phyloP scores from a whole-genome alignment of 108 stramenopile species.

The Schizochytrium sp. region DNA sequence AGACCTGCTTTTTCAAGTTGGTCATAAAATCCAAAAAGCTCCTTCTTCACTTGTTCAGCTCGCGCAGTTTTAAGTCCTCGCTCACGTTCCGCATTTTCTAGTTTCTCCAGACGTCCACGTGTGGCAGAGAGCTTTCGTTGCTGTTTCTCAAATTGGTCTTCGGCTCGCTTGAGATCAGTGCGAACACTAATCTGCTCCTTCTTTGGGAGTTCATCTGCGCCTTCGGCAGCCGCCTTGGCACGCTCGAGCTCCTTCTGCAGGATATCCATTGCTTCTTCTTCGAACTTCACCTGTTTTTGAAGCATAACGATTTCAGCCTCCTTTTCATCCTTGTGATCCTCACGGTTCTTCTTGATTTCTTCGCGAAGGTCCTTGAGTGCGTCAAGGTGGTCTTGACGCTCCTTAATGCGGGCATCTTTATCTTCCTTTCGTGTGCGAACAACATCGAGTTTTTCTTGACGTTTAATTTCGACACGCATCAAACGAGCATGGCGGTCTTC shows the following conservation, averaged over 20 bases:
- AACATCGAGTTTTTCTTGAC: background rate
- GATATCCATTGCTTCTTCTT: background rate
- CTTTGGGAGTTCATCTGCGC: background rate
- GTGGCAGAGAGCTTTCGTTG: slow-evolving; percentile 5
- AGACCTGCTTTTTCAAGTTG: slow-evolving; percentile 35
- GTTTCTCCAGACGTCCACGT: background rate
- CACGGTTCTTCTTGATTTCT: slow-evolving; percentile 48
- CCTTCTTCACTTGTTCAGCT: background rate
- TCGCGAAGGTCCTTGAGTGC: slow-evolving; percentile 55
- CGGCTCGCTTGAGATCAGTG: slow-evolving; percentile 37
- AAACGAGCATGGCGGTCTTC: slow-evolving; percentile 33
- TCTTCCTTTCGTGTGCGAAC: background rate
- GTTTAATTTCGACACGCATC: slow-evolving; percentile 15
- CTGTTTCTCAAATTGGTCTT: slow-evolving; percentile 12
- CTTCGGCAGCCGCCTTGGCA: background rate
- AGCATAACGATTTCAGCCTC: slow-evolving; percentile 18
- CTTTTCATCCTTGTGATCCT: slow-evolving; percentile 33
- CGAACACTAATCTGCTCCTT: background rate
- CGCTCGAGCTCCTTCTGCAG: slow-evolving; percentile 43
- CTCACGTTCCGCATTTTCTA: background rate
- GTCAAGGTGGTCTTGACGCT: slow-evolving; percentile 14
- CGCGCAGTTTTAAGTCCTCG: slow-evolving; percentile 11
- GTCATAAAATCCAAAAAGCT: slow-evolving; percentile 30
- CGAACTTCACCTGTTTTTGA: slow-evolving; percentile 18
- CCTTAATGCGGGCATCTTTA: slow-evolving; percentile 47